phyloP scores from a whole-genome alignment of 805 yeast species.

The Starmerella scarabaei region DNA sequence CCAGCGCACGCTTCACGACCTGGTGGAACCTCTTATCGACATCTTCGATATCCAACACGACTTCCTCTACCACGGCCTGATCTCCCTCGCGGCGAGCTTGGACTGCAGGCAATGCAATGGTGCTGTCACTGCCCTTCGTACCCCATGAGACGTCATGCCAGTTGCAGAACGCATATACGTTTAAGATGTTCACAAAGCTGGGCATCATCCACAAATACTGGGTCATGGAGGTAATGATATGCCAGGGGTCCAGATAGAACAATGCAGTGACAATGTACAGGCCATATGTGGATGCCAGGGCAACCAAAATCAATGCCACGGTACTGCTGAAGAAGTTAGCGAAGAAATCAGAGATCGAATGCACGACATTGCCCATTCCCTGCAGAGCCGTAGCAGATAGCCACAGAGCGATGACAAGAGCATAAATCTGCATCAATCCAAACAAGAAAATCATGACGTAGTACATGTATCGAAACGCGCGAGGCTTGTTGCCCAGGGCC shows the following conservation, averaged over 20 bases:
- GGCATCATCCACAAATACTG: constrained; percentile 30
- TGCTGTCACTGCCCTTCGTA: constrained; percentile 50
- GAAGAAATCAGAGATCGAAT: constrained; percentile 24
- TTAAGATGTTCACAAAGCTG: constrained; percentile 35
- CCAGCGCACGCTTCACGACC: constrained; percentile 40
- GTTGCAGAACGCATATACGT: constrained; percentile 57
- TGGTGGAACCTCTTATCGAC: constrained; percentile 39
- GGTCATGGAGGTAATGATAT: constrained; percentile 41
- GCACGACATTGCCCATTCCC: constrained; percentile 22
- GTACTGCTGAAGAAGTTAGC: constrained; percentile 31
- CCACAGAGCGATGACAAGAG: constrained; percentile 44
- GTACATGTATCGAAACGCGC: constrained; percentile 45
- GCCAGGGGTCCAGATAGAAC: constrained; percentile 55
- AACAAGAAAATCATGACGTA: constrained; percentile 41
- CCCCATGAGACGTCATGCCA: constrained; percentile 67
- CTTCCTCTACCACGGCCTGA: constrained; percentile 38
- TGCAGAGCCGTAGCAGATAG: constrained; percentile 43
- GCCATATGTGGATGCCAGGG: constrained; percentile 48
- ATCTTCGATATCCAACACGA: constrained; percentile 37
- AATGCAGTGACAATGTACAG: constrained; percentile 47
- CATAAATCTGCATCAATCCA: constrained; percentile 48
- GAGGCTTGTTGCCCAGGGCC: constrained; percentile 53
- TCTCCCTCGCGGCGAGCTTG: constrained; percentile 42
- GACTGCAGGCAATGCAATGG: constrained; percentile 42
- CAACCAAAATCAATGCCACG: constrained; percentile 45